Evolutionary conservation across 805 yeast genomes (phyloP).

Genomic region (Metschnikowia drakensbergensis): DNA sequence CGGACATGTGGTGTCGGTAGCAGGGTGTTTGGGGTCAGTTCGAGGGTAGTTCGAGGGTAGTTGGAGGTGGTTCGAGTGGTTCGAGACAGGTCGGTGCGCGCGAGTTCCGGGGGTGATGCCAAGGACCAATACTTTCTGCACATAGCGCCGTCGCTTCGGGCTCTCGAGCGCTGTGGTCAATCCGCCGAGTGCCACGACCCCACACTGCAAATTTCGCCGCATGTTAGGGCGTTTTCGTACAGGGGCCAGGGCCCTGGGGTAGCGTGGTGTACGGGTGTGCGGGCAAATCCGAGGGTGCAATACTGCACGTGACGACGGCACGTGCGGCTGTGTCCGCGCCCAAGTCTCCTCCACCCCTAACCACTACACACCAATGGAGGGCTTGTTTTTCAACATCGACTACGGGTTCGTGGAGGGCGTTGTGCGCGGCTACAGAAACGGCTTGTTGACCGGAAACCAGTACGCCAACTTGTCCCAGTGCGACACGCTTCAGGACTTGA

Average conservation of each 20-base stretch:
- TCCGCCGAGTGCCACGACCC: too few relatives aligned
- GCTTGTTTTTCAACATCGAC: slow-evolving; percentile 85
- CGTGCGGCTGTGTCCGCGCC: background rate
- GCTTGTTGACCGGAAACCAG: slow-evolving; percentile 71
- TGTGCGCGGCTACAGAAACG: slow-evolving; percentile 90
- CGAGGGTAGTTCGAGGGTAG: background rate
- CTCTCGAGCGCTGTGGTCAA: too few relatives aligned
- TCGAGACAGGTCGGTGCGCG: background rate
- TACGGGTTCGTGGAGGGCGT: slow-evolving; percentile 90
- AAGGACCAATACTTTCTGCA: background rate
- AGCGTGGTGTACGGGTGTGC: background rate
- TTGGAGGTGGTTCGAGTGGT: background rate
- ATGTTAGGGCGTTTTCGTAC: too few relatives aligned
- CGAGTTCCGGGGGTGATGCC: background rate
- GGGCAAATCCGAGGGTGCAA: background rate
- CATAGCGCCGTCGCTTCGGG: too few relatives aligned
- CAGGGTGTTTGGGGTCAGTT: background rate
- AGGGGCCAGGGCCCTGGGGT: background rate
- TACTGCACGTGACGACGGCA: background rate
- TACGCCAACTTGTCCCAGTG: slow-evolving; percentile 93
- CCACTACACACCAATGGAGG: slow-evolving; percentile 62
- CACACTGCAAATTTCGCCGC: too few relatives aligned
- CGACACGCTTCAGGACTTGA: slow-evolving; percentile 89
- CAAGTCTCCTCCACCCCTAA: background rate
- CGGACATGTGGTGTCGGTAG: slow-evolving; percentile 22